Conservation (phyloP, 192 early-diverging fungal genomes). For the Coemansia sp. region DNA sequence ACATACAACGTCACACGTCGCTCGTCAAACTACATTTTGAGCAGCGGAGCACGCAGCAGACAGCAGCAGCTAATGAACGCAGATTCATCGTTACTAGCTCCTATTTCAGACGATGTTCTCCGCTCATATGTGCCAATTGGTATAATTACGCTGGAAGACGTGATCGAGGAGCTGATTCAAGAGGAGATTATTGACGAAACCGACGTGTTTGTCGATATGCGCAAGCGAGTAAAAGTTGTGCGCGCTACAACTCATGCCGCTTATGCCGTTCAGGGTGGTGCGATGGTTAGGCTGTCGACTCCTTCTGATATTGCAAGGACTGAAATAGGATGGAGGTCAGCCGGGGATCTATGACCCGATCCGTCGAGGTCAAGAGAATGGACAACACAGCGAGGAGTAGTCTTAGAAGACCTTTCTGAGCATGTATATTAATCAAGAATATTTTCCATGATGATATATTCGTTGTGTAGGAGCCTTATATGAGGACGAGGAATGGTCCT, state of each 20-base stretch:
- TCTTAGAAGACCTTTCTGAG: background rate
- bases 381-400: background rate
- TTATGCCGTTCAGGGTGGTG: background rate
- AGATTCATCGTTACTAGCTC: slow-evolving; percentile 8
- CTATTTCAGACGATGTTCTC: slow-evolving; percentile 42
- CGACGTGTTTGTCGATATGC: slow-evolving; percentile 64
- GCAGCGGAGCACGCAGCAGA: background rate
- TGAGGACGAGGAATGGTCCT: too few species aligned
- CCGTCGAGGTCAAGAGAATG: background rate
- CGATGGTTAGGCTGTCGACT: background rate
- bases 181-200: slow-evolving; percentile 86
- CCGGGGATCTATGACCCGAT: background rate
- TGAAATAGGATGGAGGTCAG: background rate
- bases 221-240: slow-evolving; percentile 48
- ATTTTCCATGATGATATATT: too few species aligned
- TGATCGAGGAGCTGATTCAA: slow-evolving; percentile 82
- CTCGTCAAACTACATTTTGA: slow-evolving; percentile 19
- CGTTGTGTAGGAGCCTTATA: too few species aligned
- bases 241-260: slow-evolving; percentile 20
- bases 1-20: background rate
- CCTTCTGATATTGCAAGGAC: background rate
- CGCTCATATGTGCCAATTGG: slow-evolving; percentile 61
- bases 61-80: slow-evolving; percentile 16
- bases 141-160: slow-evolving; percentile 79
- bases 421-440: too few species aligned